Evolutionary conservation across 108 stramenopile genomes (phyloP).

Genomic region (Cyclotella baltica): DNA sequence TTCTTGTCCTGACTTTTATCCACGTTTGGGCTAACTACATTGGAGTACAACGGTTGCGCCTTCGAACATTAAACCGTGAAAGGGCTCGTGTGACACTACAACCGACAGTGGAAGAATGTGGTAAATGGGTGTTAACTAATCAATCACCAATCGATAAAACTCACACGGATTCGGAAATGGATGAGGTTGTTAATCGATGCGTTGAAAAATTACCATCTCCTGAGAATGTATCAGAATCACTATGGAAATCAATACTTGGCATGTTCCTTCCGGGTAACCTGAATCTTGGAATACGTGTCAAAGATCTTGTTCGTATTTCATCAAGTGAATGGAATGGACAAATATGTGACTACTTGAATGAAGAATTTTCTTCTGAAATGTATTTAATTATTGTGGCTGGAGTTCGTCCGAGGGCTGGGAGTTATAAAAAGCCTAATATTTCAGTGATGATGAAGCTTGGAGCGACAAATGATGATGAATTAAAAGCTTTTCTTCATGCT

Average conservation of each 20-base stretch:
- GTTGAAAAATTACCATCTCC: slow-evolving; percentile 33
- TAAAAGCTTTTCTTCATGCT: slow-evolving; percentile 76
- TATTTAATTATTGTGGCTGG: background rate
- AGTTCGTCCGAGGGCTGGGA: background rate
- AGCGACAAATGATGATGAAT: slow-evolving; percentile 58
- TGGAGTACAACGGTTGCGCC: slow-evolving; percentile 77
- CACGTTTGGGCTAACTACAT: slow-evolving; percentile 95
- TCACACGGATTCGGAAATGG: background rate
- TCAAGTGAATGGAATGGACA: slow-evolving; percentile 18
- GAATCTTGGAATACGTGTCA: slow-evolving; percentile 37
- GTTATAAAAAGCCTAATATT: slow-evolving; percentile 12
- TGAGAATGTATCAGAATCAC: slow-evolving; percentile 45
- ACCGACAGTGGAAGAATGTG: slow-evolving; percentile 35
- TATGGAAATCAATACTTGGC: slow-evolving; percentile 38
- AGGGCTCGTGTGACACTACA: slow-evolving; percentile 34
- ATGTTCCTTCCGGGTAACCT: slow-evolving; percentile 36
- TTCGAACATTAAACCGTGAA: slow-evolving; percentile 84
- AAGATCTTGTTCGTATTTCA: slow-evolving; percentile 18
- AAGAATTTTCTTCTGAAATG: slow-evolving; percentile 19
- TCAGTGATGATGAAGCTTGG: slow-evolving; percentile 61
- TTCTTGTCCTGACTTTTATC: slow-evolving; percentile 77
- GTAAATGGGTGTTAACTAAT: slow-evolving; percentile 13
- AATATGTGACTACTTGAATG: slow-evolving; percentile 7
- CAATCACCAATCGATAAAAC: background rate
- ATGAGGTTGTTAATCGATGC: background rate